These are phyloP conservation scores for Trametes sp. DNA, from an alignment of 1,284 basidiomycete genomes.

Conservation along the genomic window DNA sequence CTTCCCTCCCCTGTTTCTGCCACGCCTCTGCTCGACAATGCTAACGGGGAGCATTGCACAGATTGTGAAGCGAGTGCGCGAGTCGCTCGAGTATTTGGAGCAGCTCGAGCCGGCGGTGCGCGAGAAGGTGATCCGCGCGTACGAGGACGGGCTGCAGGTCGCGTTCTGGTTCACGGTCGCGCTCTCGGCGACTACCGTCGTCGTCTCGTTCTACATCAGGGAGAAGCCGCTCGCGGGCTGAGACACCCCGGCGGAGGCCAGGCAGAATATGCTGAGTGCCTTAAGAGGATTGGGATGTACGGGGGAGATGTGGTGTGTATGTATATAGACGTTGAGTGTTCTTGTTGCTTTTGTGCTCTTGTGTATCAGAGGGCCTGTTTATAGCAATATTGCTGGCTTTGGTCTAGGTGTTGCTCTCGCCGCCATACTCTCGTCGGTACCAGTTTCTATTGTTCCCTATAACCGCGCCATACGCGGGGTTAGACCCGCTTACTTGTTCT, in stretches of 20 bases:
- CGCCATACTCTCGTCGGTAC: no score
- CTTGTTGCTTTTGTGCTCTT: background rate
- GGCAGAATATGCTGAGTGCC: no score
- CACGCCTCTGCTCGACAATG: background rate
- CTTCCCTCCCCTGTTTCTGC: background rate
- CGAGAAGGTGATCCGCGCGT: conserved; percentile 54
- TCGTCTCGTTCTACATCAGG: conserved; percentile 58
- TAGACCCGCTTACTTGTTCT: no score
- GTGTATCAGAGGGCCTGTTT: background rate
- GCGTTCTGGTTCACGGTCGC: conserved; percentile 55
- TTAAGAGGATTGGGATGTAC: no score
- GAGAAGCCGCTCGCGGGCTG: conserved; percentile 52
- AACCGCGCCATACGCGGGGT: no score
- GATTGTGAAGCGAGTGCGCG: conserved; percentile 62
- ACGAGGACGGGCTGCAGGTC: conserved; percentile 56
- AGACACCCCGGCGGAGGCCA: no score
- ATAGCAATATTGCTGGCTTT: no score
- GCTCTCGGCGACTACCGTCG: conserved; percentile 48
- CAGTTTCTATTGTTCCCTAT: no score
- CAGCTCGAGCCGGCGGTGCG: conserved; percentile 53
- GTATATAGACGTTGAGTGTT: background rate
- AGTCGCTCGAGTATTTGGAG: conserved; percentile 61
- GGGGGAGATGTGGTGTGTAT: background rate
- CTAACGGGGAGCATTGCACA: conserved; percentile 34
- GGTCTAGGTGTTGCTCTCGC: no score